Conservation (phyloP, 192 early-diverging fungal genomes). For the Paraglomus brasilianum region DNA sequence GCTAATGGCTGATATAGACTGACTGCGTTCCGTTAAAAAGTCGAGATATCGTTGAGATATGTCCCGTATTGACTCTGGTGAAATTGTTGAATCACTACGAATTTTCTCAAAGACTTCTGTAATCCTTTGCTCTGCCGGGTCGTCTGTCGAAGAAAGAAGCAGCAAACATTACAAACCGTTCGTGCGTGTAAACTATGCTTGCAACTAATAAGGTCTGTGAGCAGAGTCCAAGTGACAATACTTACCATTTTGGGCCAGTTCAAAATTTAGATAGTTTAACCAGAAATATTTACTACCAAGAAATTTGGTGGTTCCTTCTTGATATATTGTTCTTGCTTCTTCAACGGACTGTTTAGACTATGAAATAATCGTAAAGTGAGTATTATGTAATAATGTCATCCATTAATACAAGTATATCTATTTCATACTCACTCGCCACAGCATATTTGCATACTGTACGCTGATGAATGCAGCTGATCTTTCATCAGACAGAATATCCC, state of each 20-base stretch:
- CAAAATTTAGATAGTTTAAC: slow-evolving; percentile 60
- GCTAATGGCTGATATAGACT: slow-evolving; percentile 44
- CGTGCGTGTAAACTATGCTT: background rate
- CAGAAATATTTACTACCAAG: slow-evolving; percentile 56
- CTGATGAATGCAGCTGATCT: slow-evolving; percentile 53
- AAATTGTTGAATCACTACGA: slow-evolving; percentile 41
- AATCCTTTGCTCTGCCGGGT: slow-evolving; percentile 42
- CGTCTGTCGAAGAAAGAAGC: slow-evolving; percentile 26
- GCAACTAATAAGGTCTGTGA: background rate
- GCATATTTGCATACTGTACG: slow-evolving; percentile 50
- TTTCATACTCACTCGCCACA: slow-evolving; percentile 46
- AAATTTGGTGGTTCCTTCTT: slow-evolving; percentile 43
- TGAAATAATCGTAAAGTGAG: background rate
- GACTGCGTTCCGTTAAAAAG: slow-evolving; percentile 53
- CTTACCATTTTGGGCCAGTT: slow-evolving; percentile 57
- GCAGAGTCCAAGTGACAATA: background rate
- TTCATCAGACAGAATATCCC: slow-evolving; percentile 40
- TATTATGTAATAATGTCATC: background rate
- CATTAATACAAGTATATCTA: no score
- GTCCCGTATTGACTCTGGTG: slow-evolving; percentile 55
- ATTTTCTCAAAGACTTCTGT: slow-evolving; percentile 51
- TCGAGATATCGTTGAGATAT: slow-evolving; percentile 57
- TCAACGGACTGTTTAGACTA: slow-evolving; percentile 33
- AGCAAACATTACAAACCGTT: background rate
- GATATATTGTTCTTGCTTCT: slow-evolving; percentile 49